Conservation (phyloP, 2,329 filamentous ascomycete genomes). For the Fusarium tupiense region DNA sequence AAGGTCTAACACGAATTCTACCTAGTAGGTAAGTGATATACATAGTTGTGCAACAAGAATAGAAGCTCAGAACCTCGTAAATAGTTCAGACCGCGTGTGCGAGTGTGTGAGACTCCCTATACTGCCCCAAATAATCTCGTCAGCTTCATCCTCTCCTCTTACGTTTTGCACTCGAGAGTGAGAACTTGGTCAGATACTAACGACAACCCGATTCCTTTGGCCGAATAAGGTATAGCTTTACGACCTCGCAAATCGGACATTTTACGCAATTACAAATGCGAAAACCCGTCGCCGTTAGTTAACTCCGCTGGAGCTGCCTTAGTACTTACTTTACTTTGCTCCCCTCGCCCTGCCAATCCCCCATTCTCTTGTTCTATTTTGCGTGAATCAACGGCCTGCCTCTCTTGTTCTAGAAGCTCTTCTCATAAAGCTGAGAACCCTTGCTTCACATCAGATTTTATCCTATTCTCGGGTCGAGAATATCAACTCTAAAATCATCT, state of each 20-base stretch:
- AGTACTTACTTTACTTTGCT: constrained; percentile 2
- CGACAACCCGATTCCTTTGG: constrained; percentile 4
- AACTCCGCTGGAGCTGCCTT: constrained; percentile 28
- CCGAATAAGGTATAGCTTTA: constrained; percentile 22
- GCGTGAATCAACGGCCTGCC: constrained; percentile 4
- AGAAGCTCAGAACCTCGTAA: constrained; percentile 2
- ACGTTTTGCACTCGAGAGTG: constrained; percentile 7
- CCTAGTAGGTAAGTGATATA: background rate
- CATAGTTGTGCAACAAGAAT: constrained; percentile 9
- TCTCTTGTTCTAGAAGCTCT: background rate
- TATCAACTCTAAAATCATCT: constrained; percentile 7
- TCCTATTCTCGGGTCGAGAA: background rate
- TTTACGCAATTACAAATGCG: constrained; percentile 36
- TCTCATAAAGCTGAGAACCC: background rate
- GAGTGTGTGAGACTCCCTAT: constrained; percentile 5
- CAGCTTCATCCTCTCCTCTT: constrained; percentile 18
- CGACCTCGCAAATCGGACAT: constrained; percentile 36
- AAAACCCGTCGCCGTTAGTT: constrained; percentile 35
- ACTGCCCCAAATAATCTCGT: constrained; percentile 2
- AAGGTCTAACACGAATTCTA: background rate
- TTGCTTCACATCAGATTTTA: constrained; percentile 6
- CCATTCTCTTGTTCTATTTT: constrained; percentile 16
- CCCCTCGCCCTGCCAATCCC: constrained; percentile 18
- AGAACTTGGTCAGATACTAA: constrained; percentile 27
- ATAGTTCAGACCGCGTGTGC: background rate